These are phyloP conservation scores for Pythium monospermum DNA, from an alignment of 352 stramenopile genomes.

Conservation along the genomic window DNA sequence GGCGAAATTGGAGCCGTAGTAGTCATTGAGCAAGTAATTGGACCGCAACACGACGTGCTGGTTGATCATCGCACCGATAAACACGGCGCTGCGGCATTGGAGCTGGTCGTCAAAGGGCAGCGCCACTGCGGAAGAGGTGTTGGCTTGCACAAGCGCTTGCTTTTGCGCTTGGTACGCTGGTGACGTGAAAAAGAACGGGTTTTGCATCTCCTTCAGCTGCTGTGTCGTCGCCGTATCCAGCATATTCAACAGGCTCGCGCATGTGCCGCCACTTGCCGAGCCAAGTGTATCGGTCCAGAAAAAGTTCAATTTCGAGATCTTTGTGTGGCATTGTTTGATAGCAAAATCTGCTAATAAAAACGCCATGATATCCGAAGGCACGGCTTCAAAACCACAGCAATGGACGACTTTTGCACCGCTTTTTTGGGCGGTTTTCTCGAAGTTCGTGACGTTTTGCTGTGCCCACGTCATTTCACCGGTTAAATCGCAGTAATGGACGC, in stretches of 20 bases:
- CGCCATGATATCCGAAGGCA: constrained; percentile 68
- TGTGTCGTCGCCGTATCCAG: constrained; percentile 13
- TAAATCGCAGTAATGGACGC: constrained; percentile 88
- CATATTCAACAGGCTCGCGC: constrained; percentile 28
- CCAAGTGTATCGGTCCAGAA: constrained; percentile 30
- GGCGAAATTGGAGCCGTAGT: constrained; percentile 40
- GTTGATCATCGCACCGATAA: constrained; percentile 75
- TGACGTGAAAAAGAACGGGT: constrained; percentile 39
- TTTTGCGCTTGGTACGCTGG: constrained; percentile 20
- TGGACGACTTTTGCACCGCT: constrained; percentile 74
- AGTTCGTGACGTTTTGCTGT: constrained; percentile 57
- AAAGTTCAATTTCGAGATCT: constrained; percentile 22
- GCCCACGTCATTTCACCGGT: constrained; percentile 86
- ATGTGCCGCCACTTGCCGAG: constrained; percentile 42
- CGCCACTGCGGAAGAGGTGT: constrained; percentile 15
- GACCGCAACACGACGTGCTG: constrained; percentile 54
- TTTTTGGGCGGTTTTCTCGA: constrained; percentile 37
- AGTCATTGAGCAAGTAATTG: constrained; percentile 49
- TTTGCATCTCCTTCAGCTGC: constrained; percentile 19
- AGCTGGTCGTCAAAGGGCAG: constrained; percentile 59
- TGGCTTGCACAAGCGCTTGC: constrained; percentile 13
- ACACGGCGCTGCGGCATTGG: constrained; percentile 33
- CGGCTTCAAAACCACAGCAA: constrained; percentile 80
- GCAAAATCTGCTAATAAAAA: constrained; percentile 55
- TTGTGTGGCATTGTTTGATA: constrained; percentile 25